Evolutionary conservation across 1,284 basidiomycete species (phyloP).

Genomic region (Coniferiporia sulphurascens): DNA sequence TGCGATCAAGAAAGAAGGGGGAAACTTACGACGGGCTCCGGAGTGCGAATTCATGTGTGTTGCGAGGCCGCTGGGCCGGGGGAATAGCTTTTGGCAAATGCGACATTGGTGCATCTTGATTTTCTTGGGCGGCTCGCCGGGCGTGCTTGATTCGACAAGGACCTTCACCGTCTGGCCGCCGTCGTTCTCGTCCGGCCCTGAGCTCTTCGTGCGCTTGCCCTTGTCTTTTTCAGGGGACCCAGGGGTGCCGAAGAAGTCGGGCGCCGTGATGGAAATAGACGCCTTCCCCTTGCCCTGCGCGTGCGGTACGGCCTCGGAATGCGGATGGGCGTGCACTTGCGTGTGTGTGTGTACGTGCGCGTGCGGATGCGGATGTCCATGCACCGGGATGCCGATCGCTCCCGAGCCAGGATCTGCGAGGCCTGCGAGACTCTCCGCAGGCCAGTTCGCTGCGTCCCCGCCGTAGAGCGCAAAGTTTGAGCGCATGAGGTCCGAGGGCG

Average conservation of each 20-base stretch:
- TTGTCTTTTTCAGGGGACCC: slow-evolving; percentile 3
- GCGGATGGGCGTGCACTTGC: not conserved
- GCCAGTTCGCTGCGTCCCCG: slow-evolving; percentile 5
- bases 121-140: slow-evolving; percentile 30
- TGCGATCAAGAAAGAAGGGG: not conserved
- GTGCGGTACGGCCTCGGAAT: not conserved
- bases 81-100: slow-evolving; percentile 55
- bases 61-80: slow-evolving; percentile 58
- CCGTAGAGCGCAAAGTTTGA: slow-evolving; percentile 9
- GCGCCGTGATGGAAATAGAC: not conserved
- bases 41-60: slow-evolving; percentile 74
- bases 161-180: slow-evolving; percentile 14
- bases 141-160: slow-evolving; percentile 10
- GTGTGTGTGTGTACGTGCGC: not conserved
- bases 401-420: too few relatives aligned
- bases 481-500: slow-evolving; percentile 11
- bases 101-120: slow-evolving; percentile 50
- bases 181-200: not conserved
- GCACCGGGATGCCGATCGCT: too few relatives aligned
- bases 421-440: slow-evolving; percentile 1
- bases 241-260: slow-evolving; percentile 1
- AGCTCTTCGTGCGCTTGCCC: slow-evolving; percentile 8
- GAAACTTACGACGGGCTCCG: slow-evolving; percentile 53
- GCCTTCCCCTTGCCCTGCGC: not conserved
- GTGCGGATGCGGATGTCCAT: not conserved